Base-by-base conservation (phyloP, 2,329 filamentous ascomycete species). In the Cryphonectria parasitica region DNA sequence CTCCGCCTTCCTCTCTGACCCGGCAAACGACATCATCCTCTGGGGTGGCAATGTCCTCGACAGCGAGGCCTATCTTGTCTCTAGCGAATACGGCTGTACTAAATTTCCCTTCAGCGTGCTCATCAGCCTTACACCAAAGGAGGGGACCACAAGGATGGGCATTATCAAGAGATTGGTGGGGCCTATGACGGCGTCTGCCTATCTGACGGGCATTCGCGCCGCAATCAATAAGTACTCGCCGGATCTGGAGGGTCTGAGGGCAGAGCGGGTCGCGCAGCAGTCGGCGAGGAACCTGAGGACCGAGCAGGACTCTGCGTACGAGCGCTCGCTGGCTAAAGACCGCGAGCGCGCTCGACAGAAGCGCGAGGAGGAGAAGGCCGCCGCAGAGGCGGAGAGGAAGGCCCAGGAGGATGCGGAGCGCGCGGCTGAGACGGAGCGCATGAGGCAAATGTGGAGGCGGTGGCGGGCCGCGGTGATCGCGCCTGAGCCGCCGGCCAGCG, bases 31-130 rank as follows among this genome's bases (percentile, higher is more conserved):
- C 77, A 88, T 98, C 41, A 84, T 98, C 49, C 81, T 99, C 2
- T 99, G 96, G 96, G 94, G 92, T 56, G 96, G 96, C 63, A 97
- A 94, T 75, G 92, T 98, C 0, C 89, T 94, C 73, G 96, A 99
- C 79, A 92, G 94, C 3, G 96, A 99, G 82, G 93, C 95, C 6
- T 98, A 97, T 80, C 94, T 98, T 79, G 94, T 98, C 56, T 90
- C 94, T n/a, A 87, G 89, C 17, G 94, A 95, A 62, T 89, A 98
- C 73, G 91, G 91, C 75, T 96, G 93, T 80, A 97, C 93, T 71
- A 97, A 97, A 78, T 98, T 96, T 77, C 96, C 96, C 13, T 98
- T 97, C 78, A 90, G 92, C 0, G 93, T 91, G 19, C 81, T 98
- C 3, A 90, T 98, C 39, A 95, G 94, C 70, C 91, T 98, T 74